phyloP scores from a whole-genome alignment of 2,329 filamentous ascomycete genomes.

The Hypoxylon sp. region DNA sequence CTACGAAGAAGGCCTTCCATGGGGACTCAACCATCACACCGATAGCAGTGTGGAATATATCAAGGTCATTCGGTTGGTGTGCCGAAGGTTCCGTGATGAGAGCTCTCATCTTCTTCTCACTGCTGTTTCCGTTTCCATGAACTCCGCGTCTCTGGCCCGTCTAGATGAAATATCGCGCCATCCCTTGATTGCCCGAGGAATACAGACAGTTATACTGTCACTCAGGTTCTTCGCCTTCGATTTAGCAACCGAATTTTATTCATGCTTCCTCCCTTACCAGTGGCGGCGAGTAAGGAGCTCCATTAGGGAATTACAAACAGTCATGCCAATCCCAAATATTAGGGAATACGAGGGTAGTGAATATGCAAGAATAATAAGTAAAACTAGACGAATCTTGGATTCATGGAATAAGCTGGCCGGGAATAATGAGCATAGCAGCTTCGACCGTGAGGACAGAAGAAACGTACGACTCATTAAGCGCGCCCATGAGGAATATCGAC shows the following conservation, averaged over 20 bases:
- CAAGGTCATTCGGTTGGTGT: constrained; percentile 40
- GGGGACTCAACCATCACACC: not conserved
- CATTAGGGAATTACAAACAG: not conserved
- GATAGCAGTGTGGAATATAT: constrained; percentile 8
- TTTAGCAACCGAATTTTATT: not conserved
- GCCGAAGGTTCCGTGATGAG: constrained; percentile 35
- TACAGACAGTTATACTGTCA: constrained; percentile 26
- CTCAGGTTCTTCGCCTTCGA: constrained; percentile 11
- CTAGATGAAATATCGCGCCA: constrained; percentile 44
- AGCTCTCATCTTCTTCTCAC: constrained; percentile 45
- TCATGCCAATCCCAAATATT: not conserved
- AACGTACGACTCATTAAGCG: not conserved
- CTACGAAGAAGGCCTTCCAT: not conserved
- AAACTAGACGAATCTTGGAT: not conserved
- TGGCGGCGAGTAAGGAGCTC: not conserved
- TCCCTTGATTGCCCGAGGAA: constrained; percentile 32
- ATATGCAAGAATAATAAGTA: not conserved
- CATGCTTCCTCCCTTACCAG: not conserved
- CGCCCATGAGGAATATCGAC: constrained; percentile 4
- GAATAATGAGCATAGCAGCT: not conserved
- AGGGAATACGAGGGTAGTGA: not conserved
- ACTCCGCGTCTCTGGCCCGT: constrained; percentile 28
- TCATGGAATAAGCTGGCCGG: not conserved
- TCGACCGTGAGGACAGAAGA: constrained; percentile 9
- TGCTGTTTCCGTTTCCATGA: constrained; percentile 29